These are phyloP conservation scores for Scytalidium sp. DNA, from an alignment of 2,329 filamentous ascomycete species.

Conservation along the genomic window DNA sequence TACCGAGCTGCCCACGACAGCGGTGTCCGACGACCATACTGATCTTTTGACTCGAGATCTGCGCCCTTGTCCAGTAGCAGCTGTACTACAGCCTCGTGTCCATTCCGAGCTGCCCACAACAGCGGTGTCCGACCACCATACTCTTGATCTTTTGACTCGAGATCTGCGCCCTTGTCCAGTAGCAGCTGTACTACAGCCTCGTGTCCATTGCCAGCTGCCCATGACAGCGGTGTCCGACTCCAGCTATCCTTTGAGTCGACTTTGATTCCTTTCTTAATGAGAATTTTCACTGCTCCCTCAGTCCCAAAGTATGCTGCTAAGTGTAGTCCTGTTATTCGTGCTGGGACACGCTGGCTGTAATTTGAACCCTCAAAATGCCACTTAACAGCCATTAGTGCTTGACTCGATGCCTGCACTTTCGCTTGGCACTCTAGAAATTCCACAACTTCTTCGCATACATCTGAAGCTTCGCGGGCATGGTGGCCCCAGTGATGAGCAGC, in stretches of 20 bases:
- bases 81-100: constrained; percentile 5
- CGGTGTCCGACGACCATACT: constrained; percentile 4
- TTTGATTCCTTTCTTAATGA: constrained; percentile 3
- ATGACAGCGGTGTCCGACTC: constrained; percentile 4
- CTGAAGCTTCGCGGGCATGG: constrained; percentile 14
- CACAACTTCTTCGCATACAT: constrained; percentile 6
- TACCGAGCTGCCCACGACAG: constrained; percentile 9
- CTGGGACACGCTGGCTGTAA: neutral
- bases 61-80: constrained; percentile 2
- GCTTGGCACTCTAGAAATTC: constrained; percentile 4
- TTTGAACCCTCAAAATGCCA: neutral
- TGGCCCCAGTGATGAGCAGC: constrained; percentile 13
- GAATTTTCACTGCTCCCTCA: neutral
- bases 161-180: constrained; percentile 22
- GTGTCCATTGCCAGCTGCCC: constrained; percentile 13
- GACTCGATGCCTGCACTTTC: constrained; percentile 6
- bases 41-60: too few relatives aligned
- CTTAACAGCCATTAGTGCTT: constrained; percentile 1
- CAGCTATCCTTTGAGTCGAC: neutral
- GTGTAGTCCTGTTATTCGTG: neutral
- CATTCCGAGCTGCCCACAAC: constrained; percentile 5
- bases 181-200: constrained; percentile 27
- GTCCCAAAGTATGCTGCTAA: constrained; percentile 5
- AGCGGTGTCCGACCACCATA: constrained; percentile 10
- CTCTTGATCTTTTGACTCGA: constrained; percentile 16